phyloP scores from a whole-genome alignment of 2,329 filamentous ascomycete species.

The Leptographium procerum region DNA sequence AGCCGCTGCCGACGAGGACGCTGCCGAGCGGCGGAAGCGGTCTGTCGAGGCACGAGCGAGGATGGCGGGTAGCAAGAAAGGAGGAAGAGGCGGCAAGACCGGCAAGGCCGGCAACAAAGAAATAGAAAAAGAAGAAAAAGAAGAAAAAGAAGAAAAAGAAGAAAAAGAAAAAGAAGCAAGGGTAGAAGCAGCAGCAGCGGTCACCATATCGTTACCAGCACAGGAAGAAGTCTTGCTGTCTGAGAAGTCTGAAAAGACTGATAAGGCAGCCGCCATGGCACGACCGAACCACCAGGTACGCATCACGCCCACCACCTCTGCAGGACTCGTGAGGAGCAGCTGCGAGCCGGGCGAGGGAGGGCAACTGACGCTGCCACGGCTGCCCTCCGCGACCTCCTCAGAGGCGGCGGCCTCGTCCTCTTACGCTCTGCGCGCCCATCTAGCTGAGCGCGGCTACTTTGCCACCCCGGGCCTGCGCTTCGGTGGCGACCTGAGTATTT shows the following conservation, averaged over 20 bases:
- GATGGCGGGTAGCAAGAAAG: not conserved
- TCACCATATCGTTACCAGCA: too few species aligned
- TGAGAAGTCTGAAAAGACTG: not conserved
- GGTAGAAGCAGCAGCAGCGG: not conserved
- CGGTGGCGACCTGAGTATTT: slow-evolving; percentile 87
- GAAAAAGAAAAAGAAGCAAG: too few species aligned
- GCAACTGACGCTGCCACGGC: not conserved
- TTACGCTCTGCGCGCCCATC: slow-evolving; percentile 68
- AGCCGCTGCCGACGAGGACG: slow-evolving; percentile 24
- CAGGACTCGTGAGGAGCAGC: slow-evolving; percentile 16
- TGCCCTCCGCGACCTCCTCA: not conserved
- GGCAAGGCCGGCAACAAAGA: not conserved
- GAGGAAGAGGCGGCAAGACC: not conserved
- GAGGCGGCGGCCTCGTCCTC: slow-evolving; percentile 29
- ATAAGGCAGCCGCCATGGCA: not conserved
- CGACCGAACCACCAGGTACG: not conserved
- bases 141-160: too few species aligned
- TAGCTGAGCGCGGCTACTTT: slow-evolving; percentile 73
- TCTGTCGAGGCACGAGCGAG: slow-evolving; percentile 10
- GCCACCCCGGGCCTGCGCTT: slow-evolving; percentile 88
- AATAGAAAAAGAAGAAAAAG: too few species aligned
- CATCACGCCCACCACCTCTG: slow-evolving; percentile 30
- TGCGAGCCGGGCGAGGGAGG: not conserved
- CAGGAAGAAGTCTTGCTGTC: not conserved
- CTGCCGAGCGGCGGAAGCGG: slow-evolving; percentile 18